Conservation (phyloP, 2,329 filamentous ascomycete species). For the Pleoardoris graminearum region DNA sequence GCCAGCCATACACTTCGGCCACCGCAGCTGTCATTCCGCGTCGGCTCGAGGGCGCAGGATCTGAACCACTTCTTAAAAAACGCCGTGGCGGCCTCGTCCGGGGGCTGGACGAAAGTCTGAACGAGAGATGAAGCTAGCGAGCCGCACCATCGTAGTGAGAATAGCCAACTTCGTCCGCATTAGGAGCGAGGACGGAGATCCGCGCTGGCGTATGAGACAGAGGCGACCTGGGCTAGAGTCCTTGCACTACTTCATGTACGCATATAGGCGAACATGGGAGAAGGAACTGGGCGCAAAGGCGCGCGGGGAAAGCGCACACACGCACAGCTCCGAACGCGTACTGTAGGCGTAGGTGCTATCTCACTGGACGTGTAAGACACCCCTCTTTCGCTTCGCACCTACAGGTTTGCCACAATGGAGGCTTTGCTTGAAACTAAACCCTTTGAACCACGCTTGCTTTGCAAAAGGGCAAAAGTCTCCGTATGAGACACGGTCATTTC, state of each 20-base stretch:
- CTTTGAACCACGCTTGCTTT: too few species aligned
- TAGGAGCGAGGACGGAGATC: neutral
- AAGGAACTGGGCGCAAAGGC: neutral
- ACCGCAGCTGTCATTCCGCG: neutral
- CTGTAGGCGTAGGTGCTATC: neutral
- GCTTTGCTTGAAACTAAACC: neutral
- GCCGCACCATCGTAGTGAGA: neutral
- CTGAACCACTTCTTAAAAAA: neutral
- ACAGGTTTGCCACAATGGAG: too few species aligned
- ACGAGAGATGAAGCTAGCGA: too few species aligned
- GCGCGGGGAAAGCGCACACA: neutral
- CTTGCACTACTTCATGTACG: neutral
- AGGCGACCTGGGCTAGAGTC: neutral
- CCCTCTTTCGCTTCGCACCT: neutral
- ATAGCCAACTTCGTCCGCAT: neutral
- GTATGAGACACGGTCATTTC: too few species aligned
- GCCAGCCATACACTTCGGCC: neutral
- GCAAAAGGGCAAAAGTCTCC: neutral
- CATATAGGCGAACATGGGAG: too few species aligned
- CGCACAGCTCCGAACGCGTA: neutral
- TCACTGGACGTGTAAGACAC: neutral
- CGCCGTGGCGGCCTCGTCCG: neutral
- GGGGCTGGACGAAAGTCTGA: too few species aligned
- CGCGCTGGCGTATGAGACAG: neutral
- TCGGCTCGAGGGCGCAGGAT: neutral